Percentiles rank a stretch among this genome's conserved stretches.
Evolutionary conservation across 768 basidiomycete genomes (phyloP).

Genomic region (Leccinum olivaceopallidum): DNA sequence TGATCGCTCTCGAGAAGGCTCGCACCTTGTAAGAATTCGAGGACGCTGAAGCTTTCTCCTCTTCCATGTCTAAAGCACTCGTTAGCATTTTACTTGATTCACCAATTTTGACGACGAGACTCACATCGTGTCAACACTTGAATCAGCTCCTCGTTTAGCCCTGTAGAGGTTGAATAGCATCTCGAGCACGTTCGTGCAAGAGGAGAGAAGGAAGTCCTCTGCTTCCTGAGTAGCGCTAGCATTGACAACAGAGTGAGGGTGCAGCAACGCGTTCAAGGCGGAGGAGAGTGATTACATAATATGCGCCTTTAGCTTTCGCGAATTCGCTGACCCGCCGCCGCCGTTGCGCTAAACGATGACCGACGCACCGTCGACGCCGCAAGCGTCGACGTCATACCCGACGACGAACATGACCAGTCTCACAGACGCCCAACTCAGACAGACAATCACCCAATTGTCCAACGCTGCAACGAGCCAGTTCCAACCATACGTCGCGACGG

Average conservation of each 20-base stretch:
- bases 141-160: conserved; percentile 40
- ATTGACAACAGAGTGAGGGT: conserved; percentile 11
- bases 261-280: background rate
- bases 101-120: conserved; percentile 11
- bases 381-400: conserved; percentile 32
- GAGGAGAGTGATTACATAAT: conserved; percentile 24
- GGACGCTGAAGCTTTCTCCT: conserved; percentile 38
- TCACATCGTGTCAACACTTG: conserved; percentile 45
- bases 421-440: conserved; percentile 62
- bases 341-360: conserved; percentile 23
- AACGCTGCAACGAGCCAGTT: conserved; percentile 40
- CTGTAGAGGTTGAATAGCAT: conserved; percentile 18
- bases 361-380: conserved; percentile 21
- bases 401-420: conserved; percentile 43
- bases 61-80: conserved; percentile 37
- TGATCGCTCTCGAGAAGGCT: conserved; percentile 51
- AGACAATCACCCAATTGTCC: conserved; percentile 57
- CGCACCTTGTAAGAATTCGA: conserved; percentile 51
- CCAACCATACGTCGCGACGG: conserved; percentile 33
- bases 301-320: conserved; percentile 17
- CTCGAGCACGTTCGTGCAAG: conserved; percentile 13
- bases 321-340: background rate
- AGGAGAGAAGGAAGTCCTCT: background rate
- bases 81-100: background rate
- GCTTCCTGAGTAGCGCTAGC: conserved; percentile 22